A percentile compares a stretch with the other conserved stretches of the same genome.
These are phyloP conservation scores for Funneliformis mosseae DNA, from an alignment of 192 early-diverging fungal genomes.

Conservation along the genomic window DNA sequence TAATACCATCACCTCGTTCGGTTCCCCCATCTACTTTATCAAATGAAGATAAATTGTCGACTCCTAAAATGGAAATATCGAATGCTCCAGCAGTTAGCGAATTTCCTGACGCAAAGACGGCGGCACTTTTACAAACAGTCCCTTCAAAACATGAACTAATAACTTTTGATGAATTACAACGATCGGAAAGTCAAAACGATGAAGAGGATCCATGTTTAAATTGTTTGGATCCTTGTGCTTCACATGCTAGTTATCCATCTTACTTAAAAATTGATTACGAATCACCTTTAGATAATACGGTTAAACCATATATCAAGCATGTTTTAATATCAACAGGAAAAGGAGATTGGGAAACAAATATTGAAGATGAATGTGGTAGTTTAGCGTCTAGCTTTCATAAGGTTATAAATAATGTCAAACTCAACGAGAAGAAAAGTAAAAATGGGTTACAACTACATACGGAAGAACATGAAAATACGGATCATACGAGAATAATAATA, in stretches of 20 bases:
- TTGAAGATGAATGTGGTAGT: constrained; percentile 52
- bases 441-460: not conserved
- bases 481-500: constrained; percentile 45
- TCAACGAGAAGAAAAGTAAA: constrained; percentile 20
- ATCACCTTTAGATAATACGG: constrained; percentile 47
- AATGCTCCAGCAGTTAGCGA: not conserved
- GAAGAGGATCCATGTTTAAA: constrained; percentile 44
- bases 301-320: constrained; percentile 57
- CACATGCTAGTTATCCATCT: constrained; percentile 50
- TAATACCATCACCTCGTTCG: not conserved
- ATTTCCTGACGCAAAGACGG: not conserved
- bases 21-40: not conserved
- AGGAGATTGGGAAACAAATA: constrained; percentile 50
- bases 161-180: not conserved
- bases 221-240: constrained; percentile 49
- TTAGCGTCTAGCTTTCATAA: constrained; percentile 48
- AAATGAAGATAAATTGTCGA: not conserved
- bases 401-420: constrained; percentile 35
- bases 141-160: not conserved
- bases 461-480: constrained; percentile 18
- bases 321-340: constrained; percentile 58
- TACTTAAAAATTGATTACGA: constrained; percentile 56
- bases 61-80: not conserved
- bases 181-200: not conserved
- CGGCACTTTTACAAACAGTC: not conserved